A percentile compares a stretch with the other conserved stretches of the same genome.
phyloP scores from a whole-genome alignment of 192 early-diverging fungal genomes.

The Entomortierella beljakovae region DNA sequence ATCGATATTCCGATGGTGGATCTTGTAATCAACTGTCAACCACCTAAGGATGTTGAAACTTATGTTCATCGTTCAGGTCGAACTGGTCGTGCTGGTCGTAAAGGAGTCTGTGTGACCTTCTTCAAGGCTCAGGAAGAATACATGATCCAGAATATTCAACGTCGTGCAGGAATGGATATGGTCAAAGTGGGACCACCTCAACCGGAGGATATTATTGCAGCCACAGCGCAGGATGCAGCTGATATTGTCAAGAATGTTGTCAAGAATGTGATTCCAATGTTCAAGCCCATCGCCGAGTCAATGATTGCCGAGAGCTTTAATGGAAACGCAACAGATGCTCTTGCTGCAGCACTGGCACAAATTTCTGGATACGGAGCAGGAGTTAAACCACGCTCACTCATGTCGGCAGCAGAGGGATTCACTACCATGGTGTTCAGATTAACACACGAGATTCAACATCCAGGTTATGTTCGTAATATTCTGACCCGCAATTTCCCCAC shows the following conservation, averaged over 20 bases:
- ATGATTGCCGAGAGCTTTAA: slow-evolving; percentile 73
- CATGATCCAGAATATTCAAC: slow-evolving; percentile 81
- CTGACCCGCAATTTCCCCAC: slow-evolving; percentile 77
- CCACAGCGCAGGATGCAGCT: slow-evolving; percentile 81
- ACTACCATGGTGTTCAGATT: slow-evolving; percentile 84
- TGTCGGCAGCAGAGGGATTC: slow-evolving; percentile 85
- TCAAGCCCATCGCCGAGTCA: slow-evolving; percentile 79
- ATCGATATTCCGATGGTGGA: slow-evolving; percentile 97
- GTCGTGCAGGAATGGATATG: slow-evolving; percentile 85
- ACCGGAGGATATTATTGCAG: slow-evolving; percentile 87
- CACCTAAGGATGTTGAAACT: slow-evolving; percentile 91
- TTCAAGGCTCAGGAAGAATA: slow-evolving; percentile 90
- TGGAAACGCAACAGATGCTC: slow-evolving; percentile 79
- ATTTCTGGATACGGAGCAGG: slow-evolving; percentile 89
- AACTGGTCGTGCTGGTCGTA: slow-evolving; percentile 91
- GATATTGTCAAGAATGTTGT: slow-evolving; percentile 76
- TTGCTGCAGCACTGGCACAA: slow-evolving; percentile 87
- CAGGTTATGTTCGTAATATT: slow-evolving; percentile 86
- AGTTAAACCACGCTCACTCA: slow-evolving; percentile 81
- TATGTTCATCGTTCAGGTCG: slow-evolving; percentile 97
- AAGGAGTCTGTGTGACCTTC: slow-evolving; percentile 93
- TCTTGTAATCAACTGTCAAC: slow-evolving; percentile 97
- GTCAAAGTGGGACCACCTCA: slow-evolving; percentile 87
- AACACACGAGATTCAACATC: slow-evolving; percentile 75
- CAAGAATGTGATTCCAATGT: slow-evolving; percentile 82